phyloP scores from a whole-genome alignment of 495 filamentous ascomycete genomes.

The Tuber calosporum region DNA sequence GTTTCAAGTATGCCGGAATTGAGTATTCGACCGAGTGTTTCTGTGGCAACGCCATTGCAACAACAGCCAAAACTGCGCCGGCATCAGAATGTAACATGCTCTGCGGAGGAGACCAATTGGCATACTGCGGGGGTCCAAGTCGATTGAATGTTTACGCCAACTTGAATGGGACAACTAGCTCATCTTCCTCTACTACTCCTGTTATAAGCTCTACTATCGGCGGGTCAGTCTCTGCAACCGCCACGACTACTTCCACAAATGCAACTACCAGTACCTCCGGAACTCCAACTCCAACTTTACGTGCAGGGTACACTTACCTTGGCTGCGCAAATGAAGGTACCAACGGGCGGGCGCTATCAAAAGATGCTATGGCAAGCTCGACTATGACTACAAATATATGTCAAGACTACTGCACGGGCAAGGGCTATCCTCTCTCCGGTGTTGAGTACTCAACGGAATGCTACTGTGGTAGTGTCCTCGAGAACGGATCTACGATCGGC shows the following conservation, averaged over 20 bases:
- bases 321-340: constrained; percentile 57
- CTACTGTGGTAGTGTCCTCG: constrained; percentile 54
- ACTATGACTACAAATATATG: constrained; percentile 55
- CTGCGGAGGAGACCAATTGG: constrained; percentile 42
- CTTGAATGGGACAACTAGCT: neutral
- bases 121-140: constrained; percentile 46
- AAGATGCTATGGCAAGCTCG: constrained; percentile 48
- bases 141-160: constrained; percentile 44
- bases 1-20: constrained; percentile 48
- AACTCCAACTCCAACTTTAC: constrained; percentile 4
- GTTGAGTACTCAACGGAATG: constrained; percentile 65
- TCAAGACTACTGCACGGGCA: constrained; percentile 44
- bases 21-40: constrained; percentile 42
- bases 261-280: neutral
- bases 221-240: neutral
- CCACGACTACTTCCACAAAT: neutral
- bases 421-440: constrained; percentile 52
- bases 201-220: neutral
- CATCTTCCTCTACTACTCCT: neutral
- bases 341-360: constrained; percentile 54
- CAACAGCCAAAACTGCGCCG: constrained; percentile 25
- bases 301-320: constrained; percentile 50
- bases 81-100: constrained; percentile 37
- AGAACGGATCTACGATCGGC: constrained; percentile 22
- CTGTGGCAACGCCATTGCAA: constrained; percentile 38